These are phyloP conservation scores for Tylopilus sp. DNA, from an alignment of 768 basidiomycete species.

Conservation along the genomic window DNA sequence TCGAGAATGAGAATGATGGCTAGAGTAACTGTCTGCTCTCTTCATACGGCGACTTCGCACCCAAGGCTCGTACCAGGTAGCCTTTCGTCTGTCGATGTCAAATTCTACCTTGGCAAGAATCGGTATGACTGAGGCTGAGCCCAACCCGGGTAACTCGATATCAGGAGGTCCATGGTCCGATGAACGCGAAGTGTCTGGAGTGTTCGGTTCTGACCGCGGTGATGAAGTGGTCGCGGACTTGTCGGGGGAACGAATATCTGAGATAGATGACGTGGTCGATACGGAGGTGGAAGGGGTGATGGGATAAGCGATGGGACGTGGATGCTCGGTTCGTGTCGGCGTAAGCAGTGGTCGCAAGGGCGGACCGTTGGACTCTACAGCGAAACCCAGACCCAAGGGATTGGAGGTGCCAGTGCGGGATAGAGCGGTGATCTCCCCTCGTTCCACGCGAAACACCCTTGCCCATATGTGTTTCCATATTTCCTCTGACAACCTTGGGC, in stretches of 20 bases:
- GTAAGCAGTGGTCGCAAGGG: conserved; percentile 47
- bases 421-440: conserved; percentile 36
- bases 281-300: conserved; percentile 41
- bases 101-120: conserved; percentile 95
- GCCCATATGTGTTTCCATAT: conserved; percentile 88
- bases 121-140: conserved; percentile 63
- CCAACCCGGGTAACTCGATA: conserved; percentile 64
- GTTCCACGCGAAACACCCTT: conserved; percentile 63
- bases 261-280: conserved; percentile 49
- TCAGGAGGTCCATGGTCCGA: conserved; percentile 40
- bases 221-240: conserved; percentile 51
- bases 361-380: conserved; percentile 32
- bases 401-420: conserved; percentile 36
- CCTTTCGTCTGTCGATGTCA: conserved; percentile 79
- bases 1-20: conserved; percentile 23
- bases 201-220: conserved; percentile 42
- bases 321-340: conserved; percentile 37
- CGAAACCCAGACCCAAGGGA: conserved; percentile 44
- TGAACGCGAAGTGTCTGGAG: conserved; percentile 51
- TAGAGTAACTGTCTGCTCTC: conserved; percentile 44
- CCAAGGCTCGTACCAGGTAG: conserved; percentile 88
- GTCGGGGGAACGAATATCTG: conserved; percentile 43
- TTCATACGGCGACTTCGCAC: conserved; percentile 59
- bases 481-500: conserved; percentile 82
- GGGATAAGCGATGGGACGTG: conserved; percentile 32